Conservation (phyloP, 345 rosid species). For the Ailanthus altissimus region DNA sequence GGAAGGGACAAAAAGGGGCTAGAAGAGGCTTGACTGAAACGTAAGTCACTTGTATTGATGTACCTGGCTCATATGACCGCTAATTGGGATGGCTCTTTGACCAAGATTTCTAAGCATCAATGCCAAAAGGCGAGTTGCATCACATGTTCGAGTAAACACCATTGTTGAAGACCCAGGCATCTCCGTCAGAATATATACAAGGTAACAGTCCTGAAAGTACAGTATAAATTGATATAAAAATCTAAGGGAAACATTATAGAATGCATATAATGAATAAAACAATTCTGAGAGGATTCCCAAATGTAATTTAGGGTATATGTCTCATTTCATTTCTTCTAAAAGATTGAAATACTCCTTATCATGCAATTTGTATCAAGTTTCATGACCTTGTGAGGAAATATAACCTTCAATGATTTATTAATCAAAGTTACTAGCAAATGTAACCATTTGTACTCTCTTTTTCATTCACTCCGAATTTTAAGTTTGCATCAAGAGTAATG, state of each 20-base stretch:
- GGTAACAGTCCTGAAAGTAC: conserved; percentile 84
- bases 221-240: conserved; percentile 12
- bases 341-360: background rate
- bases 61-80: conserved; percentile 98
- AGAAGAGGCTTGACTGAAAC: background rate
- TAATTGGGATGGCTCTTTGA: conserved; percentile 88
- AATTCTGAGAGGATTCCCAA: background rate
- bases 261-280: too few species aligned
- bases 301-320: background rate
- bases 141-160: conserved; percentile 96
- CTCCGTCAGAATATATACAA: conserved; percentile 73
- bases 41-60: background rate
- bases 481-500: conserved; percentile 6
- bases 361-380: too few species aligned
- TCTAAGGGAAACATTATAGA: background rate
- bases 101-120: conserved; percentile 84
- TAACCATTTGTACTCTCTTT: background rate
- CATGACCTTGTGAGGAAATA: background rate
- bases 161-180: conserved; percentile 76
- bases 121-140: conserved; percentile 75
- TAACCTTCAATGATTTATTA: background rate
- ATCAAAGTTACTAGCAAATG: background rate
- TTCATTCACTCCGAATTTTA: background rate
- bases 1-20: background rate
- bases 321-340: background rate